A percentile compares a stretch with the other conserved stretches of the same genome.
phyloP scores from a whole-genome alignment of 257 asterid species.

The Petunia secreta region DNA sequence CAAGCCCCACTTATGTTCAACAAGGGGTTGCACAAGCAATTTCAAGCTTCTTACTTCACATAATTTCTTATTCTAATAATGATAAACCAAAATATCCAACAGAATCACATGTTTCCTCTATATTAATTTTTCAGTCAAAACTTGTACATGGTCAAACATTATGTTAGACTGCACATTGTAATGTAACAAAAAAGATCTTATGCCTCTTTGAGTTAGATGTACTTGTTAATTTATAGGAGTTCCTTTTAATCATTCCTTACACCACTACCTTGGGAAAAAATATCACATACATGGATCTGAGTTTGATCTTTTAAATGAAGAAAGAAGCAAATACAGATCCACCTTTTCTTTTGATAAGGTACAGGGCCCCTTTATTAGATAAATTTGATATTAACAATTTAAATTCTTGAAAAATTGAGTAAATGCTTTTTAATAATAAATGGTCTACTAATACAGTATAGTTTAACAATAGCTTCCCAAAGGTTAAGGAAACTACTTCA shows the following conservation, averaged over 20 bases:
- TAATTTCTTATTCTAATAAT: not conserved
- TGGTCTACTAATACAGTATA: slow-evolving; percentile 16
- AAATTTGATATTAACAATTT: too few species aligned
- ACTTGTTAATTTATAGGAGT: not conserved
- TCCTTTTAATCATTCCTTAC: not conserved
- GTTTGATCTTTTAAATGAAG: too few species aligned
- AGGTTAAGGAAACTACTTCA: slow-evolving; percentile 3
- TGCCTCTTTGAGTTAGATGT: not conserved
- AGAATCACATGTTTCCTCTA: slow-evolving; percentile 12
- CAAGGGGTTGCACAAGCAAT: too few species aligned
- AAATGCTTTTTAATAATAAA: not conserved
- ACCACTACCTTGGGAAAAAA: too few species aligned
- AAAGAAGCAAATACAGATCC: too few species aligned
- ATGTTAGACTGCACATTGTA: not conserved
- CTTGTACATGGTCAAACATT: not conserved
- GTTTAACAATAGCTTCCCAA: slow-evolving; percentile 9
- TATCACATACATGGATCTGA: too few species aligned
- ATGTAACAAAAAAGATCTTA: not conserved
- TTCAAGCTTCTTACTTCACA: not conserved
- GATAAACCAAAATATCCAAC: not conserved
- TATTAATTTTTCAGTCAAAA: not conserved
- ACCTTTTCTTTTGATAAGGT: too few species aligned
- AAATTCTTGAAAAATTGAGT: too few species aligned
- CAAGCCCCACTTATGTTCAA: not conserved
- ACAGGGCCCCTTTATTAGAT: too few species aligned